Evolutionary conservation across 2,329 filamentous ascomycete species (phyloP), one percentile per base, ranked within the genome.

Genomic region (Cladophialophora chaetospira): DNA sequence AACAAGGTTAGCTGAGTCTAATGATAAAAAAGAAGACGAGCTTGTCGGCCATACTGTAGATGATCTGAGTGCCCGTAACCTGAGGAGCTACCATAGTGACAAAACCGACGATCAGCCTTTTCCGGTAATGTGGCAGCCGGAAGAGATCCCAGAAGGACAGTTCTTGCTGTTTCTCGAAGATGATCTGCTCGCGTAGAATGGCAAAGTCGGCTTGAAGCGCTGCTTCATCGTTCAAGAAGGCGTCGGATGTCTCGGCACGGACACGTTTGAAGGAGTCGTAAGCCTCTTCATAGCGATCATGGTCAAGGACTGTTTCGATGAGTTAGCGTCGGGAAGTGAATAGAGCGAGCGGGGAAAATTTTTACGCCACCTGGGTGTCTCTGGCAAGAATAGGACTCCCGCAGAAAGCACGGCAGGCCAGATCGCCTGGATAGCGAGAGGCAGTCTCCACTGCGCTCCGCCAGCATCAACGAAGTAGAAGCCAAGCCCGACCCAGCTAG

Each of bases 331-430:
- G 5, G 3, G 13, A 11, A 23, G 26, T 6, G 4, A 13, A 26
- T 8, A 13, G 17, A 29, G 13, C 19, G 6, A 26, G 25, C 26
- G 17, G 3, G n/a, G 10, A 10, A 13, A 15, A 38, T 2, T 51
- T 45, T 9, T 55, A 55, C 52, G 51, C 45, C 65, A 68, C 5
- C 66, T 58, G 9, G 66, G 67, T 0, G 64, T 64, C 54, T 68
- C 66, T 4, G 67, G 67, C 25, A 66, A 61, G 47, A 67, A 66
- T 1, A 60, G 43, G 23, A 79, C 74, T 3, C 72, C 77, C 52
- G 78, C 67, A 29, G 77, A 69, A 13, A 68, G 57, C n/a, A 64
- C 26, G 28, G 63, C 11, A 8, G 57, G 57, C 35, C 25, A 44
- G 6, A 57, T 13, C 0, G 45, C 31, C 36, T 60, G 57, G 4